These are phyloP conservation scores for Fragaria nilgerrensis DNA, from an alignment of 306 rosid genomes.

Conservation along the genomic window DNA sequence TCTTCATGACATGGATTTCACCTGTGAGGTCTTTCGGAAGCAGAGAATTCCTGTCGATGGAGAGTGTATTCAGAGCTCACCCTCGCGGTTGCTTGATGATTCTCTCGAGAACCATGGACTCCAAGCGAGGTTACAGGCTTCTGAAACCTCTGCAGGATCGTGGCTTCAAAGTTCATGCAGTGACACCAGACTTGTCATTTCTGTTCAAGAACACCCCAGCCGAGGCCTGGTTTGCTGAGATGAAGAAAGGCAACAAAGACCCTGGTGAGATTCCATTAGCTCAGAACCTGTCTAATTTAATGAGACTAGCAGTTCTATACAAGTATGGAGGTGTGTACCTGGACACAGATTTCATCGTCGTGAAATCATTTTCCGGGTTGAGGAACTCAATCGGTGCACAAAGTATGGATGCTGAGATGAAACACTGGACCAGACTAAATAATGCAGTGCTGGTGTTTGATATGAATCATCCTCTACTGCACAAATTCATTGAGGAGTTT, in stretches of 20 bases:
- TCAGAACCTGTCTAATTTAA: slow-evolving; percentile 72
- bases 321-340: slow-evolving; percentile 75
- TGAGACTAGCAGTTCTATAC: slow-evolving; percentile 62
- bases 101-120: slow-evolving; percentile 61
- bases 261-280: slow-evolving; percentile 79
- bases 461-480: slow-evolving; percentile 70
- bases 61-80: slow-evolving; percentile 60
- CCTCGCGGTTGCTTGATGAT: slow-evolving; percentile 68
- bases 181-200: slow-evolving; percentile 61
- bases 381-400: slow-evolving; percentile 80
- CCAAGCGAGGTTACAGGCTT: slow-evolving; percentile 39
- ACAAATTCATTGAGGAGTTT: slow-evolving; percentile 64
- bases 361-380: slow-evolving; percentile 49
- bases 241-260: slow-evolving; percentile 61
- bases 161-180: slow-evolving; percentile 54
- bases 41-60: slow-evolving; percentile 49
- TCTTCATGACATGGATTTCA: slow-evolving; percentile 73
- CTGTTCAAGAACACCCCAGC: slow-evolving; percentile 62
- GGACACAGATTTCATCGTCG: slow-evolving; percentile 64
- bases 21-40: slow-evolving; percentile 40
- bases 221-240: slow-evolving; percentile 50
- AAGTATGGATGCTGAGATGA: slow-evolving; percentile 35
- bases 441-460: slow-evolving; percentile 80
- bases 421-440: slow-evolving; percentile 71
- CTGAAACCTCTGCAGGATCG: slow-evolving; percentile 58